phyloP scores from a whole-genome alignment of 768 basidiomycete genomes.

The Dacryopinax primogenitus region DNA sequence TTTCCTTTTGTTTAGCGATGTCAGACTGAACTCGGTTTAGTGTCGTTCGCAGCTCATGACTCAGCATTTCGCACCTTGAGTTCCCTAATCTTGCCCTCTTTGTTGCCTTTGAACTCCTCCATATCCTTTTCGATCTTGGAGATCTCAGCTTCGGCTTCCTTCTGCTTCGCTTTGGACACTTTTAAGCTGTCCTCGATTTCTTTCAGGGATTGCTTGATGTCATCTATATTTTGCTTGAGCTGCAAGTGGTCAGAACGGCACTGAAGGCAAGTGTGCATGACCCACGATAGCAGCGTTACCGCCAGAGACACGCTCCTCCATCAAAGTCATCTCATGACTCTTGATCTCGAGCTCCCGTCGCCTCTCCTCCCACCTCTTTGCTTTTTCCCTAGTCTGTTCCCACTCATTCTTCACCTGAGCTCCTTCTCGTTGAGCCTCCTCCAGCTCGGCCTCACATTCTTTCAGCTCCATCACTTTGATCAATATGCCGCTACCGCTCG shows the following conservation, averaged over 20 bases:
- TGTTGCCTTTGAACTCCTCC: slow-evolving; percentile 97
- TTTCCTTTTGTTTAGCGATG: slow-evolving; percentile 68
- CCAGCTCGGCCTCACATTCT: slow-evolving; percentile 48
- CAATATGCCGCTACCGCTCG: slow-evolving; percentile 57
- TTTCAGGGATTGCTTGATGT: slow-evolving; percentile 63
- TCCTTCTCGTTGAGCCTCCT: slow-evolving; percentile 37
- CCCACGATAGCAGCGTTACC: slow-evolving; percentile 82
- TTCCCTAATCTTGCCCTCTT: slow-evolving; percentile 90
- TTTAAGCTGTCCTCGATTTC: slow-evolving; percentile 48
- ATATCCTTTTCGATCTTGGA: slow-evolving; percentile 91
- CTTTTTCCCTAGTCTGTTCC: slow-evolving; percentile 35
- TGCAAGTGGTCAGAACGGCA: slow-evolving; percentile 55
- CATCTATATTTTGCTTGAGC: slow-evolving; percentile 44
- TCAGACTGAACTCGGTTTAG: slow-evolving; percentile 39
- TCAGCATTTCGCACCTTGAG: slow-evolving; percentile 50
- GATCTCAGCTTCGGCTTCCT: slow-evolving; percentile 58
- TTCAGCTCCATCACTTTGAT: slow-evolving; percentile 74
- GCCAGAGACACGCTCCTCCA: slow-evolving; percentile 73
- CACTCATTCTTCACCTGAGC: slow-evolving; percentile 45
- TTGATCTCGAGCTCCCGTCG: slow-evolving; percentile 73
- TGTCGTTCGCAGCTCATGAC: not conserved
- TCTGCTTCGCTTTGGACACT: slow-evolving; percentile 62
- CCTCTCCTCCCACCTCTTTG: slow-evolving; percentile 49
- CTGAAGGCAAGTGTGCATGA: slow-evolving; percentile 12
- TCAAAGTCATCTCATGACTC: slow-evolving; percentile 67